These are phyloP conservation scores for Gnomoniopsis sp. DNA, from an alignment of 2,329 filamentous ascomycete genomes.

Conservation along the genomic window DNA sequence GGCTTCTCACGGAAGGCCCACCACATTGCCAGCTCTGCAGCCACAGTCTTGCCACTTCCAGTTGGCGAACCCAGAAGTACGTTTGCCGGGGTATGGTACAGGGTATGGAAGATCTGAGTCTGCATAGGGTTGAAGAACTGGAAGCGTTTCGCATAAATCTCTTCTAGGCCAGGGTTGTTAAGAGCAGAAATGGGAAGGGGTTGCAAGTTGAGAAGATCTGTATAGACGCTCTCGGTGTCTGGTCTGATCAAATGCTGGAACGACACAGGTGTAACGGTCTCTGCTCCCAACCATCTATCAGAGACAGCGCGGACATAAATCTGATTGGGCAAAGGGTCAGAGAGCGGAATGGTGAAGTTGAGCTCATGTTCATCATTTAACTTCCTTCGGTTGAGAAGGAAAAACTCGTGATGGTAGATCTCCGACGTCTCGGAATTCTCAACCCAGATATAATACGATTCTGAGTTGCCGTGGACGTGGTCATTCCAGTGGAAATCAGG, in stretches of 20 bases:
- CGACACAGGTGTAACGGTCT: constrained; percentile 91
- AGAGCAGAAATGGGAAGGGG: constrained; percentile 83
- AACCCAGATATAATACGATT: constrained; percentile 98
- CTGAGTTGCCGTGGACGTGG: constrained; percentile 85
- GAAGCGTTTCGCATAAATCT: constrained; percentile 84
- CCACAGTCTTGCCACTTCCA: constrained; percentile 95
- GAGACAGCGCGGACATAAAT: constrained; percentile 95
- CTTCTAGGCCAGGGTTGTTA: constrained; percentile 82
- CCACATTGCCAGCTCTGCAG: constrained; percentile 97
- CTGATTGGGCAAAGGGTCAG: constrained; percentile 89
- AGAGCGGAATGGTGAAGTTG: constrained; percentile 93
- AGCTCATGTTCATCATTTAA: constrained; percentile 95
- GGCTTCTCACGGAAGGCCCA: constrained; percentile 95
- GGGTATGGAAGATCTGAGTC: constrained; percentile 94
- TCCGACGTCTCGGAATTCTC: constrained; percentile 97
- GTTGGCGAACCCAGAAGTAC: constrained; percentile 94
- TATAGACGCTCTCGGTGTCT: constrained; percentile 96
- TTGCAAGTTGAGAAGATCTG: constrained; percentile 86
- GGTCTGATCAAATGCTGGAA: constrained; percentile 97
- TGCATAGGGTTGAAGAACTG: constrained; percentile 99
- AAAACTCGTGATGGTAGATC: constrained; percentile 97
- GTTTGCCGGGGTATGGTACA: constrained; percentile 90
- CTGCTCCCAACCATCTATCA: constrained; percentile 93
- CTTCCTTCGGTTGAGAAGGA: constrained; percentile 87
- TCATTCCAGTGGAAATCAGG: constrained; percentile 96